phyloP scores from a whole-genome alignment of 306 rosid genomes.

The Prunus fruticosa region DNA sequence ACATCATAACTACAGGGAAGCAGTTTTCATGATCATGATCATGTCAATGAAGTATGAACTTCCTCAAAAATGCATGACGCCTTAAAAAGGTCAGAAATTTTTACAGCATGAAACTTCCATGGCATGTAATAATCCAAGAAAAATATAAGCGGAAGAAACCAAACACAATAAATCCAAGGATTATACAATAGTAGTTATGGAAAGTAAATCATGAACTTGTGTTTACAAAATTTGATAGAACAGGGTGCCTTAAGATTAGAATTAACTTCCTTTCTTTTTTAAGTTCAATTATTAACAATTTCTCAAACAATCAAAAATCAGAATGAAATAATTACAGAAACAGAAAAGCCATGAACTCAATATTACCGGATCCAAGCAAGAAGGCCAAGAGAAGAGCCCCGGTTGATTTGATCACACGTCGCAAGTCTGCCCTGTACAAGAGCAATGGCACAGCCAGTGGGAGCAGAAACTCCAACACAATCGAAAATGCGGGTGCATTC shows the following conservation, averaged over 20 bases:
- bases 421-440: slow-evolving; percentile 69
- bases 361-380: slow-evolving; percentile 72
- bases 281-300: not conserved
- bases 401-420: slow-evolving; percentile 63
- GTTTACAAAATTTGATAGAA: too few species aligned
- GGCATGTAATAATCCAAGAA: not conserved
- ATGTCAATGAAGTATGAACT: too few species aligned
- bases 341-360: not conserved
- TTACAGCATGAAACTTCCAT: not conserved
- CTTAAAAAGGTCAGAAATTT: too few species aligned
- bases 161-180: too few species aligned
- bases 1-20: too few species aligned
- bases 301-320: not conserved
- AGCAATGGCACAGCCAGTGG: slow-evolving; percentile 68
- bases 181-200: too few species aligned
- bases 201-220: too few species aligned
- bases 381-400: slow-evolving; percentile 73
- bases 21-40: too few species aligned
- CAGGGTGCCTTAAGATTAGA: too few species aligned
- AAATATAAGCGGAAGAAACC: too few species aligned
- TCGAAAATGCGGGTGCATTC: slow-evolving; percentile 48
- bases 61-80: too few species aligned
- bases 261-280: not conserved
- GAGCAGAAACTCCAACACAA: slow-evolving; percentile 56
- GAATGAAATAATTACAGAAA: not conserved